Conservation (phyloP, 495 filamentous ascomycete species). For the Neurospora tetraspora region DNA sequence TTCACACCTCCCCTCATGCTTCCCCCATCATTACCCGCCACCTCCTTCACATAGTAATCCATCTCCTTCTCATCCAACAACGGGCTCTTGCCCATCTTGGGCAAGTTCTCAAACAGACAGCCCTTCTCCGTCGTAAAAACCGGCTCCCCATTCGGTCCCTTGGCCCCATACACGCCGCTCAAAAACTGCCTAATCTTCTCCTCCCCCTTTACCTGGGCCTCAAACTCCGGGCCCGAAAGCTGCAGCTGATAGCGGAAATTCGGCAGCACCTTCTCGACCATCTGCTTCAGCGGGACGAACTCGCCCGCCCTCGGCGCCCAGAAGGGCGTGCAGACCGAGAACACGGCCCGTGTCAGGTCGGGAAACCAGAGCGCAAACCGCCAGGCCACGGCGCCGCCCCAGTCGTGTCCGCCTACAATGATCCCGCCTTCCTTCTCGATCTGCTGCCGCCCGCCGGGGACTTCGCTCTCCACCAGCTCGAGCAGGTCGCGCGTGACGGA, state of each 20-base stretch:
- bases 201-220: slow-evolving; percentile 43
- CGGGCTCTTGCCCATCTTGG: slow-evolving; percentile 38
- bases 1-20: slow-evolving; percentile 67
- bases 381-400: slow-evolving; percentile 53
- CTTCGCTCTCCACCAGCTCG: slow-evolving; percentile 6
- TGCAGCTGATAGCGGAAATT: slow-evolving; percentile 79
- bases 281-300: slow-evolving; percentile 38
- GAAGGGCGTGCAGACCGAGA: slow-evolving; percentile 74
- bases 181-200: slow-evolving; percentile 56
- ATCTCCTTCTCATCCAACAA: slow-evolving; percentile 59
- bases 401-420: slow-evolving; percentile 77
- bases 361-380: slow-evolving; percentile 64
- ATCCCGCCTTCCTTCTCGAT: slow-evolving; percentile 31
- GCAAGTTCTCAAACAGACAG: slow-evolving; percentile 33
- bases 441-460: slow-evolving; percentile 54
- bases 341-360: slow-evolving; percentile 57
- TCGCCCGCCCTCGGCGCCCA: slow-evolving; percentile 31
- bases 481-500: slow-evolving; percentile 53
- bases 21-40: slow-evolving; percentile 40
- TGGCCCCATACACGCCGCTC: slow-evolving; percentile 56
- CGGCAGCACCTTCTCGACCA: slow-evolving; percentile 50
- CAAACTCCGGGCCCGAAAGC: slow-evolving; percentile 55
- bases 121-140: slow-evolving; percentile 49
- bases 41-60: slow-evolving; percentile 67
- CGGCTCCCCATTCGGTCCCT: slow-evolving; percentile 40